phyloP scores from a whole-genome alignment of 768 basidiomycete species.

The Amanita fuliginea region DNA sequence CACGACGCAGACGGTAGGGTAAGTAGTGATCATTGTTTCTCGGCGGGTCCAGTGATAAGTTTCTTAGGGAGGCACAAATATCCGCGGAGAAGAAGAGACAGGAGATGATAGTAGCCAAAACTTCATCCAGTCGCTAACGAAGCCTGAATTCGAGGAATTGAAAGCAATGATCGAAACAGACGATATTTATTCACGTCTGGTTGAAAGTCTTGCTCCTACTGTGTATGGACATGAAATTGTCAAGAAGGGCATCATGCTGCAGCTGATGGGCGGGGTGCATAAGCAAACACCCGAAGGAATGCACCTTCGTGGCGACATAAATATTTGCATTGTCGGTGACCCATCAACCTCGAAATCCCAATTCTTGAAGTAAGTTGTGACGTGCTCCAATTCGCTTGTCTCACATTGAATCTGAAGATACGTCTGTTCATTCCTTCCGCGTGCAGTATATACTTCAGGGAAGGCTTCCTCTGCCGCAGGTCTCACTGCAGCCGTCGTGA shows the following conservation, averaged over 20 bases:
- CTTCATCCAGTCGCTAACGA: constrained; percentile 82
- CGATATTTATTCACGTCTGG: constrained; percentile 89
- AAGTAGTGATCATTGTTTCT: constrained; percentile 19
- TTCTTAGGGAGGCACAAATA: constrained; percentile 67
- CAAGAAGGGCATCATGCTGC: constrained; percentile 92
- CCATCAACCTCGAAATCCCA: constrained; percentile 98
- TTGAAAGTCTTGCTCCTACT: constrained; percentile 92
- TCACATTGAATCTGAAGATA: constrained; percentile 44
- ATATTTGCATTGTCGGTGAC: constrained; percentile 96
- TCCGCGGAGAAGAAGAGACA: constrained; percentile 80
- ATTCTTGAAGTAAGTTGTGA: constrained; percentile 76
- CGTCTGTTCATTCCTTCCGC: constrained; percentile 94
- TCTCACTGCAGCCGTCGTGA: constrained; percentile 96
- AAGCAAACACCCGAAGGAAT: constrained; percentile 95
- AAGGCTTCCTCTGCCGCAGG: constrained; percentile 98
- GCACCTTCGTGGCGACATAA: constrained; percentile 96
- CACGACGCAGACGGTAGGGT: constrained; percentile 85
- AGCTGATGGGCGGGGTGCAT: constrained; percentile 98
- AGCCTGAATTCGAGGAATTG: constrained; percentile 92
- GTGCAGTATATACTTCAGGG: constrained; percentile 98
- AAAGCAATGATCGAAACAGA: constrained; percentile 90
- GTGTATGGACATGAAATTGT: constrained; percentile 99
- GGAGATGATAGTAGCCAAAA: constrained; percentile 71
- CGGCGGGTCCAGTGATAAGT: constrained; percentile 5
- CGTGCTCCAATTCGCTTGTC: background rate